Conservation (phyloP, 768 basidiomycete genomes). For the Mycena capillaripes region DNA sequence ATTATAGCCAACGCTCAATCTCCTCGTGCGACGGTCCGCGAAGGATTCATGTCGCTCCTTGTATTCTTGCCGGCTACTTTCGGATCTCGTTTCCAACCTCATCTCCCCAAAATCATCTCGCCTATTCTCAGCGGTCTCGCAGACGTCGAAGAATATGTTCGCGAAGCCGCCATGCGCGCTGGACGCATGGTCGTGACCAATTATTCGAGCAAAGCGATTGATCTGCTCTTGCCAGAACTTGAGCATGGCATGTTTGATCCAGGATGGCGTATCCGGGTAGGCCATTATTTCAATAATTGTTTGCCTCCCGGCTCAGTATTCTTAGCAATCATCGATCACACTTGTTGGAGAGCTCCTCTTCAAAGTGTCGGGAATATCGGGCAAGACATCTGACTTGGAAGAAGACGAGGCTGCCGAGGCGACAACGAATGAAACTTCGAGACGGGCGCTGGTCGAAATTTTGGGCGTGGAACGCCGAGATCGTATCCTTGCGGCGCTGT, state of each 20-base stretch:
- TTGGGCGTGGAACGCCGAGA: constrained; percentile 92
- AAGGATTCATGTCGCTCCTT: constrained; percentile 98
- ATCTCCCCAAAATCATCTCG: constrained; percentile 93
- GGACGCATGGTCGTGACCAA: constrained; percentile 98
- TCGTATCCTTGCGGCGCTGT: constrained; percentile 90
- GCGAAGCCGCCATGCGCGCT: constrained; percentile 98
- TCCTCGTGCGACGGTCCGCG: constrained; percentile 90
- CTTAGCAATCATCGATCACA: constrained; percentile 93
- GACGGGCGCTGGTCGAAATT: constrained; percentile 88
- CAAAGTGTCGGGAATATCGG: constrained; percentile 96
- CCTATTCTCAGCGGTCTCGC: constrained; percentile 94
- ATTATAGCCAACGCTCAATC: constrained; percentile 94
- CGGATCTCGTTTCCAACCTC: constrained; percentile 95
- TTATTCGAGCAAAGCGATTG: constrained; percentile 93
- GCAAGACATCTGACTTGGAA: constrained; percentile 83
- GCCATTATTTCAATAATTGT: constrained; percentile 40
- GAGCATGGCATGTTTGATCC: constrained; percentile 96
- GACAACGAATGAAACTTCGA: constrained; percentile 81
- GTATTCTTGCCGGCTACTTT: constrained; percentile 97
- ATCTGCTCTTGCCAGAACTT: constrained; percentile 93
- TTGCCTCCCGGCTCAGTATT: constrained; percentile 24
- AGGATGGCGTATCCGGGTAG: constrained; percentile 94
- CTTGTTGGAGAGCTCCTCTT: constrained; percentile 96
- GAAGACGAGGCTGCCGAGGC: constrained; percentile 79
- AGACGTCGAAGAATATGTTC: constrained; percentile 94